Evolutionary conservation across 352 stramenopile species (phyloP), one percentile per base, ranked within the genome.

Genomic region (Thalassiosira mediterranea): DNA sequence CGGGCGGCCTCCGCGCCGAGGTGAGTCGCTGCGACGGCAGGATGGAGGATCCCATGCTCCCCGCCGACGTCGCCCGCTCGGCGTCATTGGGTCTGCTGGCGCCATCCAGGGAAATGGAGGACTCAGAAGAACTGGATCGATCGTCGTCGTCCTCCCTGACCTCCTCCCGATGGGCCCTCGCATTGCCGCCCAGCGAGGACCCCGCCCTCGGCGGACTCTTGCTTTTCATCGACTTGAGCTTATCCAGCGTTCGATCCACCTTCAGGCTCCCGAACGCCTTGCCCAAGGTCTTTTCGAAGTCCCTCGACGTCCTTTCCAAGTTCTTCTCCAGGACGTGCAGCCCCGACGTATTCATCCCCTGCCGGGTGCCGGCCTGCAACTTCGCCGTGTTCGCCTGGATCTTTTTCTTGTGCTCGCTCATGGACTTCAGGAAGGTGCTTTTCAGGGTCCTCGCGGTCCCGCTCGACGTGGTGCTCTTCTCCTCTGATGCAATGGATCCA

Each of bases 201-300:
- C n/a, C n/a, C n/a, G n/a, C n/a, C n/a, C n/a, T n/a, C n/a, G n/a
- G n/a, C n/a, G n/a, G n/a, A n/a, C 47, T 28, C 47, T 37, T 28
- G 11, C 34, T 56, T 15, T 56, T 56, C 47, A 56, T 56, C 23
- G 47, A 56, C 34, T 56, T 56, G 3, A 56, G 34, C 8, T 56
- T 56, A 3, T 19, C 11, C 47, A 56, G 34, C 34, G 47, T 56
- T n/a, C 34, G 29, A 37, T 56, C 47, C 47, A 56, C 29, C 47
- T 56, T 56, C 34, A 56, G 21, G 2, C 34, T 56, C 10, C 34
- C 47, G n/a, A n/a, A 42, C 34, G 34, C 34, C 34, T 42, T 42
- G 34, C 7, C 13, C 34, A n/a, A n/a, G n/a, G n/a, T n/a, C n/a
- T n/a, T n/a, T n/a, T 13, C 7, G 7, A 42, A 13, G 34, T 42